Conservation (phyloP, 1,284 basidiomycete species). For the Sanghuangporus weigelae region DNA sequence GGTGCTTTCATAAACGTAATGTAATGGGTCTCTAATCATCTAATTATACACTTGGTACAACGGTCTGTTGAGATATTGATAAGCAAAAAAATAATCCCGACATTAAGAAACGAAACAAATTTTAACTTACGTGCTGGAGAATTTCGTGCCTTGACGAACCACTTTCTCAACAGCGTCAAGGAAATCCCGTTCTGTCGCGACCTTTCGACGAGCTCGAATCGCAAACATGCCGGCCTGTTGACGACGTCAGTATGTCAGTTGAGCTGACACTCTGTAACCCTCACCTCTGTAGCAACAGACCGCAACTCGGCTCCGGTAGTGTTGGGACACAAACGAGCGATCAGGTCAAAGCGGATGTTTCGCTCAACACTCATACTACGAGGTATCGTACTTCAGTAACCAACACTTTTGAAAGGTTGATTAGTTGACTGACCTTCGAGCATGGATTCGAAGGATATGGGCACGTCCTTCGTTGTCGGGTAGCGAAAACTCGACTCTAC, state of each 20-base stretch:
- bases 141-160: conserved; percentile 96
- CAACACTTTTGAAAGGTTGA: not conserved
- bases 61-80: conserved; percentile 37
- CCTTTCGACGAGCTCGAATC: conserved; percentile 93
- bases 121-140: conserved; percentile 74
- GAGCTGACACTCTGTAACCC: conserved; percentile 20
- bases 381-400: conserved; percentile 12
- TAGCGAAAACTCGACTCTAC: conserved; percentile 92
- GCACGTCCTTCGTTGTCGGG: conserved; percentile 97
- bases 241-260: not conserved
- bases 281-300: conserved; percentile 92
- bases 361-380: conserved; percentile 94
- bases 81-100: conserved; percentile 22
- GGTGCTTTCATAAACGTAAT: too few species aligned
- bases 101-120: not conserved
- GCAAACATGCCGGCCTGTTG: conserved; percentile 96
- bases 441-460: conserved; percentile 96
- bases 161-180: conserved; percentile 98
- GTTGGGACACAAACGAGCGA: conserved; percentile 95
- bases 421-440: conserved; percentile 63
- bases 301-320: conserved; percentile 97
- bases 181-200: conserved; percentile 97
- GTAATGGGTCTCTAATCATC: not conserved
- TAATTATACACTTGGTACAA: conserved; percentile 75
- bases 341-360: conserved; percentile 96